Base-by-base conservation (phyloP, 768 basidiomycete species). In the Lentinus tigrinus region DNA sequence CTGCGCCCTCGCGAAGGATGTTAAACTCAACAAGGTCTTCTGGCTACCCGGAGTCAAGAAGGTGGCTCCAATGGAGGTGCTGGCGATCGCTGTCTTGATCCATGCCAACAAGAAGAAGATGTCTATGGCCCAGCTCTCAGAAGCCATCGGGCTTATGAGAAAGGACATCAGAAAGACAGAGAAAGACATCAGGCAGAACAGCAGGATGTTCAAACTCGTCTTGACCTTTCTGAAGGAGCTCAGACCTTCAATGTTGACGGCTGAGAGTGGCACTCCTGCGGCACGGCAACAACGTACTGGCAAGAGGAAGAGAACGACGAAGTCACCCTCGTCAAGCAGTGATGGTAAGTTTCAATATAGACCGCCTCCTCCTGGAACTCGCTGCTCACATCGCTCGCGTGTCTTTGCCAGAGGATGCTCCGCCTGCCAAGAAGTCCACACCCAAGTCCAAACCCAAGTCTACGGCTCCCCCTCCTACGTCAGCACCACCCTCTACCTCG, bases 61-160 rank as follows among this genome's bases (percentile, higher is more conserved):
- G 38, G 75, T 91, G 1, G 78, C 88, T 0, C 90, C 90, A 0
- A 74, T 89, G 39, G 90, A 92, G 68, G 83, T 92, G 60, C 76
- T 88, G 47, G 72, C 79, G 61, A 79, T 82, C 47, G 75, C 75
- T 21, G 63, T 88, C 3, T 69, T 91, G 21, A 79, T 90, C 16
- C 77, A 78, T 13, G 68, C 76, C n/a, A 74, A 79, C 53, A 83
- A 77, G 69, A 70, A 75, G 14, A 66, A 51, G 11, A 62, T 81
- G 55, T 66, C 73, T 2, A 39, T 74, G 59, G 60, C 59, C 0
- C 76, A 78, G 67, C 64, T 89, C 39, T 74, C 80, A 0, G 61
- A 66, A 19, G 78, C 76, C 0, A 77, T 88, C 4, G 67, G 67
- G 9, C 70, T 70, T 16, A 82, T 93, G 83, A 75, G 91, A 28